These are phyloP conservation scores for Podospora conica DNA, from an alignment of 495 filamentous ascomycete species.

Conservation along the genomic window DNA sequence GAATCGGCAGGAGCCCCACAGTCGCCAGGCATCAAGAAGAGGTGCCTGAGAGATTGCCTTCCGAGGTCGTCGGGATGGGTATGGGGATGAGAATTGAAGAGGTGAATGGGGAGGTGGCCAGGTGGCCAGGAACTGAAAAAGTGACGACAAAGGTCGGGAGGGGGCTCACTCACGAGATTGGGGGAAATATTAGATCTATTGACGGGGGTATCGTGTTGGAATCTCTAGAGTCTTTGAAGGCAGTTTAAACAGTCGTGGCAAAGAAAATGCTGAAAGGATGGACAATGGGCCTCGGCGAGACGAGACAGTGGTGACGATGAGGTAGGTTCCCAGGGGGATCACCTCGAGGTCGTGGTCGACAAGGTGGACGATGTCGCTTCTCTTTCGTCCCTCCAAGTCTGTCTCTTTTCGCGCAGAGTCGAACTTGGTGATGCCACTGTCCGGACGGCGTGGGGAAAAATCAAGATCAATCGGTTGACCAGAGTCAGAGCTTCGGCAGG, in stretches of 20 bases:
- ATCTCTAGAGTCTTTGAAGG: slow-evolving; percentile 28
- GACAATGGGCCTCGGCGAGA: not conserved
- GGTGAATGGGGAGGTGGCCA: not conserved
- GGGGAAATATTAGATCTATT: slow-evolving; percentile 32
- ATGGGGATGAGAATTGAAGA: not conserved
- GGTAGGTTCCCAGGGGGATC: not conserved
- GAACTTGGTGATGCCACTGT: not conserved
- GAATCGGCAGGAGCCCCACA: not conserved
- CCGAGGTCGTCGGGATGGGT: not conserved
- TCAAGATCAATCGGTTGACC: not conserved
- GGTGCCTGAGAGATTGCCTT: not conserved
- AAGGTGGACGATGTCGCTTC: not conserved
- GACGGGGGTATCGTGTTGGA: slow-evolving; percentile 33
- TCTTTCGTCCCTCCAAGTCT: not conserved
- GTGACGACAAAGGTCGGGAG: not conserved
- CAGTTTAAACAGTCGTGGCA: slow-evolving; percentile 17
- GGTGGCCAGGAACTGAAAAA: not conserved
- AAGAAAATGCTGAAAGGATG: slow-evolving; percentile 17
- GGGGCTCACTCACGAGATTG: slow-evolving; percentile 25
- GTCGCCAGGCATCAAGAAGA: not conserved
- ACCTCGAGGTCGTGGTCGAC: no score
- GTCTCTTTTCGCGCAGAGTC: not conserved
- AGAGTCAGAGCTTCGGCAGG: not conserved
- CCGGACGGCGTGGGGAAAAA: not conserved
- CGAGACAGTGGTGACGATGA: not conserved